phyloP scores from a whole-genome alignment of 164 flowering plant genomes.

The Tetracentron sinense region DNA sequence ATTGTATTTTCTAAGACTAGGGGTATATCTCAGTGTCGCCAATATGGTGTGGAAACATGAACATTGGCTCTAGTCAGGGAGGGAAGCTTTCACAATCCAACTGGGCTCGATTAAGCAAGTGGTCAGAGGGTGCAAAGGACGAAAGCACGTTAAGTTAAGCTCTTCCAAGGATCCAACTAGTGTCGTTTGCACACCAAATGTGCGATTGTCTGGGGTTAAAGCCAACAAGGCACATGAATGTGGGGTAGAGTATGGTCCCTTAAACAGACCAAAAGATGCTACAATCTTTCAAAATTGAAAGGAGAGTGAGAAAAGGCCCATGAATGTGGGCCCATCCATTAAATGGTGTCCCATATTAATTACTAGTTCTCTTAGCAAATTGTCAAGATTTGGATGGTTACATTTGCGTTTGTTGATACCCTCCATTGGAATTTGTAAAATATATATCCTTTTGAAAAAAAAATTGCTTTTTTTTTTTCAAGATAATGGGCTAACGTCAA shows the following conservation, averaged over 20 bases:
- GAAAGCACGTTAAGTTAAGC: neutral
- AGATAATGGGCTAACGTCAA: no score
- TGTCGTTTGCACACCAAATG: neutral
- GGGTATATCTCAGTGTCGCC: no score
- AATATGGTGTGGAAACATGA: no score
- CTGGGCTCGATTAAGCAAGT: neutral
- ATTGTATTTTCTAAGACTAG: no score
- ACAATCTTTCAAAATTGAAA: no score
- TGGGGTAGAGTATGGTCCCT: neutral
- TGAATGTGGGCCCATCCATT: slow-evolving; percentile 3
- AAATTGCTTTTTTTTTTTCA: no score
- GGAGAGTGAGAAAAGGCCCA: slow-evolving; percentile 3
- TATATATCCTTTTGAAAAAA: no score
- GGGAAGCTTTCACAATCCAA: neutral
- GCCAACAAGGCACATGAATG: neutral
- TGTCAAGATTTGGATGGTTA: no score
- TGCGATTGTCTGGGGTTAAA: neutral
- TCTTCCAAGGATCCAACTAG: neutral
- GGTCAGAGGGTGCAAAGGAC: no score
- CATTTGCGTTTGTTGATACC: no score
- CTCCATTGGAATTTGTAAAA: no score
- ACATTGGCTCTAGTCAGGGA: no score
- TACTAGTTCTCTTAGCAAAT: neutral
- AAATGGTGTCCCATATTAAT: neutral
- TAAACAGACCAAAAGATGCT: neutral